These are phyloP conservation scores for Ophiostoma fasciatum DNA, from an alignment of 2,329 filamentous ascomycete species.

Conservation along the genomic window DNA sequence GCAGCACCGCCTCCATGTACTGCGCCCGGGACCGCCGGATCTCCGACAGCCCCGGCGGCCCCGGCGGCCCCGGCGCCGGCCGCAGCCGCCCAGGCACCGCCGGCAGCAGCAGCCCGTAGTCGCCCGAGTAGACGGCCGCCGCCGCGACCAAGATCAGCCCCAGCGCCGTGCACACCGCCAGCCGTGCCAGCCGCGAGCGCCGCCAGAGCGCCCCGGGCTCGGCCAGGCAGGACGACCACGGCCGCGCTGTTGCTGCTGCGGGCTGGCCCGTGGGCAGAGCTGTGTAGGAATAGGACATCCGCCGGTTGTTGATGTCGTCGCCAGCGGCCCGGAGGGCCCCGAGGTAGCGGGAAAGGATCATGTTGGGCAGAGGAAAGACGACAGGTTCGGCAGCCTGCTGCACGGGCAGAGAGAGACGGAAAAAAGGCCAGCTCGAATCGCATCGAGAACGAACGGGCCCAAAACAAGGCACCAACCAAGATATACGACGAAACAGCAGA, in stretches of 20 bases:
- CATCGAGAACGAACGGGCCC: too few relatives aligned
- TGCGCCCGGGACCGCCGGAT: background rate
- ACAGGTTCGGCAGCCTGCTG: too few relatives aligned
- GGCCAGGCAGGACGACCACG: background rate
- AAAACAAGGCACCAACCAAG: too few relatives aligned
- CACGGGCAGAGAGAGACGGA: too few relatives aligned
- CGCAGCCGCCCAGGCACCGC: background rate
- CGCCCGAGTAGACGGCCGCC: background rate
- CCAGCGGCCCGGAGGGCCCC: too few relatives aligned
- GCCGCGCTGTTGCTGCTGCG: constrained; percentile 1
- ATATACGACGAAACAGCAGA: too few relatives aligned
- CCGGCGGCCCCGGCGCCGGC: background rate
- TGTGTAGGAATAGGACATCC: too few relatives aligned
- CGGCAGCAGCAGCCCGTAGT: background rate
- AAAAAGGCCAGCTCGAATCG: too few relatives aligned
- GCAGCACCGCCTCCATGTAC: constrained; percentile 7
- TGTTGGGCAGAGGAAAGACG: too few relatives aligned
- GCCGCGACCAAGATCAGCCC: background rate
- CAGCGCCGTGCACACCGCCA: background rate
- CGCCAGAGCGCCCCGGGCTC: background rate
- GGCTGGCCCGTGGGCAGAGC: too few relatives aligned
- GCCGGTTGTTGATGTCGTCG: too few relatives aligned
- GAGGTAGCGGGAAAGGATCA: too few relatives aligned
- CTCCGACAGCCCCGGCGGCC: background rate
- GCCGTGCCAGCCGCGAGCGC: constrained; percentile 1